Conservation (phyloP, 208 protist genomes). For the Strigomonas galati region DNA sequence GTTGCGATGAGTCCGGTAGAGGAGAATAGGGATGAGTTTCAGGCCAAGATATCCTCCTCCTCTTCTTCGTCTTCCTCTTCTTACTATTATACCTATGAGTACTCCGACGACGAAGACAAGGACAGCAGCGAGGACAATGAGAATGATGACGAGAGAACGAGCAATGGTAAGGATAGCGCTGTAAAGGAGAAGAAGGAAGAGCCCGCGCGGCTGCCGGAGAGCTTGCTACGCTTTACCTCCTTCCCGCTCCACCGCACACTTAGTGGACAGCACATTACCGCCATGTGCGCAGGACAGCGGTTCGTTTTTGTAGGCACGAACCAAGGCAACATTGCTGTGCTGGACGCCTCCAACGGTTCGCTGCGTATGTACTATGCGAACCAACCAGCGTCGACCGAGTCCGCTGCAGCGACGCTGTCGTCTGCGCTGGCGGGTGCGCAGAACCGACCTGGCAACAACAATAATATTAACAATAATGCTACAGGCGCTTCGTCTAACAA, state of each 20-base stretch:
- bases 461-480: too few relatives aligned
- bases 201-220: not conserved
- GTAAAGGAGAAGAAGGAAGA: not conserved
- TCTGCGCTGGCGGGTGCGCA: too few relatives aligned
- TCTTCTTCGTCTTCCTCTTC: conserved; percentile 21
- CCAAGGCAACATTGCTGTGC: conserved; percentile 51
- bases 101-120: not conserved
- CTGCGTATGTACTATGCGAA: conserved; percentile 24
- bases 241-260: conserved; percentile 15
- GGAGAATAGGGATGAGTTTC: too few relatives aligned
- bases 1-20: too few relatives aligned
- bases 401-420: too few relatives aligned
- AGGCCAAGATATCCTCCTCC: conserved; percentile 43
- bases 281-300: conserved; percentile 30
- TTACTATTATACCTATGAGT: conserved; percentile 20
- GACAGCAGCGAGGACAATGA: not conserved
- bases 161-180: not conserved
- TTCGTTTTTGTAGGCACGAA: conserved; percentile 69
- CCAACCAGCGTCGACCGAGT: not conserved
- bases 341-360: conserved; percentile 25
- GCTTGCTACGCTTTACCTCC: not conserved
- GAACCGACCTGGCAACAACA: too few relatives aligned
- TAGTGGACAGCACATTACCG: conserved; percentile 62
- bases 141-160: not conserved
- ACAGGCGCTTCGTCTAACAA: too few relatives aligned